Base-by-base conservation (phyloP, 1,284 basidiomycete species). In the Fomitopsis schrenkii region DNA sequence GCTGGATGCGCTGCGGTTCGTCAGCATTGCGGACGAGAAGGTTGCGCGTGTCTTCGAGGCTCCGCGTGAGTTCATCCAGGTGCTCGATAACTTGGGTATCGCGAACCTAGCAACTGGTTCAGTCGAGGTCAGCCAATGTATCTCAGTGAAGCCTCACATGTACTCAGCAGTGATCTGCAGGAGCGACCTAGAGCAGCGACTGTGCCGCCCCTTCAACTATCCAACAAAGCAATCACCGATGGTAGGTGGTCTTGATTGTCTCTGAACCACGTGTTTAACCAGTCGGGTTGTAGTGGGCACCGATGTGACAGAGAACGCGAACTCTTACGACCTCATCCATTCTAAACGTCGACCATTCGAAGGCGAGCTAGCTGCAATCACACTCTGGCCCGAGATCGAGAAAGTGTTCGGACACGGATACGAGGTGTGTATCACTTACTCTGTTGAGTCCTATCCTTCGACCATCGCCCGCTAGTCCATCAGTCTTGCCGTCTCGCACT, bases 401-500 rank as follows among this genome's bases (percentile, higher is more conserved):
- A 99, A 99, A 74, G 80, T 99, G 2, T 99, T 98, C 73, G 97
- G 97, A 1, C 97, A 99, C 75, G 95, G 95, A 38, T 98, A 98
- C 72, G 97, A 99, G 83, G 91, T 94, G 3, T 9, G 28, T 33
- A 15, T 8, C 38, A 40, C 48, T 17, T 33, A 26, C 28, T 12
- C 9, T 46, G 19, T 26, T 22, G 65, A 61, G 71, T 66, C 28
- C 46, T 22, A 19, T n/a, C 65, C 55, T 63, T 60, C 22, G 12
- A 57, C 17, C 63, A 63, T 59, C 67, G 38, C 62, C 46, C 33
- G 2, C 17, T 59, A 95, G 92, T 89, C 90, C 4, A 90, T 94
- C 58, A 84, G 90, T 0, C 77, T 97, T 3, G 86, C 88, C 0
- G 81, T 87, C 0, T 96, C 95, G 0, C 83, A 83, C 57, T 82